Conservation (phyloP, 192 early-diverging fungal species). For the Coemansia sp. region DNA sequence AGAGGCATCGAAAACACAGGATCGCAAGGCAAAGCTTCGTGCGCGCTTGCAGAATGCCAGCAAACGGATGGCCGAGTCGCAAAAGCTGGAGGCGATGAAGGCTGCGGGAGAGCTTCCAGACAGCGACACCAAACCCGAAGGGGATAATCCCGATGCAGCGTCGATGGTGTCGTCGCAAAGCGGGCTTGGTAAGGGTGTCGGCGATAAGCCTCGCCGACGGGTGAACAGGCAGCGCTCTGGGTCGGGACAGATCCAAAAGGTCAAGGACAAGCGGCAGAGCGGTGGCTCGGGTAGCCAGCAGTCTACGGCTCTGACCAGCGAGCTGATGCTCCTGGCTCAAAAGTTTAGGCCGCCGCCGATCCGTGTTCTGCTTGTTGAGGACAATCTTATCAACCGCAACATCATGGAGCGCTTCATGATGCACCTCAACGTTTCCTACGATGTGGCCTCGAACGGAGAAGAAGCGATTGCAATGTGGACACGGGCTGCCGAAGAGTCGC, state of each 20-base stretch:
- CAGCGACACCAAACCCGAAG: not conserved
- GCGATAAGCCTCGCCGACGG: constrained; percentile 3
- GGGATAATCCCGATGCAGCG: constrained; percentile 4
- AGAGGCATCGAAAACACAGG: not conserved
- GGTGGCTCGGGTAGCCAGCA: constrained; percentile 5
- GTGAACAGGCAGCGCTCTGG: constrained; percentile 9
- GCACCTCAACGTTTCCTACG: constrained; percentile 68
- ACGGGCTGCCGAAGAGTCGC: constrained; percentile 31
- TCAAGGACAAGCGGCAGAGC: constrained; percentile 17
- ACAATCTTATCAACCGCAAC: constrained; percentile 73
- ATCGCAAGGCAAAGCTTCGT: constrained; percentile 36
- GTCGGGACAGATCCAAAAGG: not conserved
- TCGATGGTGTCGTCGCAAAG: not conserved
- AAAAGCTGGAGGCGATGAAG: constrained; percentile 14
- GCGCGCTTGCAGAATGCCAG: constrained; percentile 41
- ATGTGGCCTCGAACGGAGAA: constrained; percentile 76
- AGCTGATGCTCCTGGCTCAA: not conserved
- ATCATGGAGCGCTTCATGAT: constrained; percentile 73
- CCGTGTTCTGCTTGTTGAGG: constrained; percentile 81
- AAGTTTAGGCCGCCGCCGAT: constrained; percentile 45
- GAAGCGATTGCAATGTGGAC: constrained; percentile 83
- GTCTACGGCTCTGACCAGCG: not conserved
- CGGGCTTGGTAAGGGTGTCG: not conserved
- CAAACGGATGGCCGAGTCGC: constrained; percentile 33
- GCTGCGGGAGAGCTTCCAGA: not conserved